These are phyloP conservation scores for Quercus variabilis DNA, from an alignment of 306 rosid genomes.

Conservation along the genomic window DNA sequence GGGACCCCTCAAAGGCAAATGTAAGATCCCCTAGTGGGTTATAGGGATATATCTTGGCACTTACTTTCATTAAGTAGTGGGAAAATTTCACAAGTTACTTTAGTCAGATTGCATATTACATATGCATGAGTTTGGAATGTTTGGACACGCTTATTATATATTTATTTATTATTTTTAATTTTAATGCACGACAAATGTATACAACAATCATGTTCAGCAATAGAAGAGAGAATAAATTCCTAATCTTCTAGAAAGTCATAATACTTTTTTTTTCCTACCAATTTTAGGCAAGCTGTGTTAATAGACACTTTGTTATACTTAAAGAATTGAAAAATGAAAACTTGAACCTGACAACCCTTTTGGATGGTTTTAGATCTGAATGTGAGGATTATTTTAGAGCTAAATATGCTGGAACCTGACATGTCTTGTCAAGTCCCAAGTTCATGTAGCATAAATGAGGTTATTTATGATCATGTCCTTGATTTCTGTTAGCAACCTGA, in stretches of 20 bases:
- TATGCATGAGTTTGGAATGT: neutral
- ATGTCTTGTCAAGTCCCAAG: neutral
- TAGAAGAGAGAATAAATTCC: neutral
- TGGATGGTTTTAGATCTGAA: neutral
- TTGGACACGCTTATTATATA: neutral
- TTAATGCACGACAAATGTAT: neutral
- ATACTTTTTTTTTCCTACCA: neutral
- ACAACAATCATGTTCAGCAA: neutral
- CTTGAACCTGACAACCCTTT: neutral
- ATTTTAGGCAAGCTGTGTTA: neutral
- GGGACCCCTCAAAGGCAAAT: conserved; percentile 79
- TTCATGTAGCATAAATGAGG: neutral
- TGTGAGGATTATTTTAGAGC: neutral
- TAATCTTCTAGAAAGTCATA: neutral
- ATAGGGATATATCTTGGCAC: neutral
- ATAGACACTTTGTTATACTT: neutral
- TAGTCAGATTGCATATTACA: neutral
- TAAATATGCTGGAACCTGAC: neutral
- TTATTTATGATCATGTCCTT: neutral
- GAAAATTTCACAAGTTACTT: neutral
- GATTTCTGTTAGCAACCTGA: neutral
- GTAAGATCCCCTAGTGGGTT: conserved; percentile 38
- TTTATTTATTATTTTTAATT: neutral
- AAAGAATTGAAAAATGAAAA: conserved; percentile 2
- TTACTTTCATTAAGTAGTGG: neutral